Base-by-base conservation (phyloP, 2,329 filamentous ascomycete genomes). In the Ascochyta rabiei region DNA sequence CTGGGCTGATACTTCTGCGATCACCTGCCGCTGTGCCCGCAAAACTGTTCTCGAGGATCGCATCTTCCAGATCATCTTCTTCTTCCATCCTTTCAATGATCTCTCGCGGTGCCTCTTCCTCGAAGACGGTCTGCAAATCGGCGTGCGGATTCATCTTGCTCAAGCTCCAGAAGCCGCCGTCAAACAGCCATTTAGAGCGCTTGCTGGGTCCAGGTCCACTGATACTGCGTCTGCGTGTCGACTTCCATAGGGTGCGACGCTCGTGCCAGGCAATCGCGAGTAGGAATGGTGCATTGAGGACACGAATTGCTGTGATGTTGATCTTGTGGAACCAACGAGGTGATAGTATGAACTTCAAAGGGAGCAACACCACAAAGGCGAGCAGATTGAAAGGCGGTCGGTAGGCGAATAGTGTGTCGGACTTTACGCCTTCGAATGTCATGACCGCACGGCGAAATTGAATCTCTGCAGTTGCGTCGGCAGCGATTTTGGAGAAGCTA, bases 291-390 rank as follows among this genome's bases (percentile, higher is more conserved):
- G 89, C 80, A 72, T 95, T 95, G 66, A 93, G 82, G 8, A 86
- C 77, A 33, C 90, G 86, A 19, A 95, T 88, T 9, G 85, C 84
- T 53, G 86, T 85, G 53, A 96, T 90, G 70, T 96, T 92, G 67
- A 93, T 89, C 76, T 93, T 95, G 79, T 96, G 91, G 70, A 95
- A 95, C 90, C 90, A 93, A 39, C 91, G 86, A 0, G 89, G 86
- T n/a, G 86, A 86, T 31, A 91, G 80, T n/a, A 90, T 64, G 65
- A 90, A 90, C 65, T 91, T 92, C 57, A 95, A 81, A 0, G 91
- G 91, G 2, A 93, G 80, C 15, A 95, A 81, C 24, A 92, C 71
- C 55, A 90, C 77, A 24, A 95, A 80, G 19, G 91, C 91, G 18
- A 93, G 75, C 56, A 96, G 85, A 68, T 96, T 96, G 76, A 95